Base-by-base conservation (phyloP, 2,329 filamentous ascomycete genomes). In the Xylaria sp. region DNA sequence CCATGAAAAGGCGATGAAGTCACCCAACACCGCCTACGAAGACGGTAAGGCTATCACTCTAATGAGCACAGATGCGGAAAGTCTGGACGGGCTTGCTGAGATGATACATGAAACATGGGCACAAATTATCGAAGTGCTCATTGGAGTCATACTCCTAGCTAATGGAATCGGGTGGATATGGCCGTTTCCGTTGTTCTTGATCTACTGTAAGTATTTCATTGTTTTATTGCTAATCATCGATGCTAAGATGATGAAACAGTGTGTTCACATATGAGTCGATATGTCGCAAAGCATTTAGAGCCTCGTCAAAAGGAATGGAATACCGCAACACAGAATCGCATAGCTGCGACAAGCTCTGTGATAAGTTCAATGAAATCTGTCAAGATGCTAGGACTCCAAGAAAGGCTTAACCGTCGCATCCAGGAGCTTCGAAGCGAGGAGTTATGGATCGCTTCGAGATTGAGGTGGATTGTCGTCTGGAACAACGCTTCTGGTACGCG, bases 51-150 rank as follows among this genome's bases (percentile, higher is more conserved):
- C 75, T 1, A 67, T 76, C 2, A 78, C 78, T 0, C 69, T 82
- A 0, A 76, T 78, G 70, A 81, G 74, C 60, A 80, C 73, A 2
- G 80, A 82, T 66, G 72, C 76, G 1, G 74, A 77, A 12, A 72
- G 69, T 54, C 67, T 81, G 0, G 73, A 72, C 0, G 66, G 66
- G 0, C 70, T 75, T 5, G 72, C 69, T 0, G 69, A 73, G 31
- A 77, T 81, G 75, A 61, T 78, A 14, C 79, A 82, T 50, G 79
- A 82, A 43, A 75, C 73, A 0, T 81, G 79, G 78, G 79, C 76
- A 0, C 73, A 79, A 14, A 38, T 75, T 0, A n/a, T 81, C 0
- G 80, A 82, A 59, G 74, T 81, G 0, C 38, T 75, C 0, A 68
- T 82, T 37, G 81, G 79, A 1, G 72, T 79, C 2, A 49, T 58